These are phyloP conservation scores for Candida pseudofarinosa DNA, from an alignment of 805 yeast species.

Conservation along the genomic window DNA sequence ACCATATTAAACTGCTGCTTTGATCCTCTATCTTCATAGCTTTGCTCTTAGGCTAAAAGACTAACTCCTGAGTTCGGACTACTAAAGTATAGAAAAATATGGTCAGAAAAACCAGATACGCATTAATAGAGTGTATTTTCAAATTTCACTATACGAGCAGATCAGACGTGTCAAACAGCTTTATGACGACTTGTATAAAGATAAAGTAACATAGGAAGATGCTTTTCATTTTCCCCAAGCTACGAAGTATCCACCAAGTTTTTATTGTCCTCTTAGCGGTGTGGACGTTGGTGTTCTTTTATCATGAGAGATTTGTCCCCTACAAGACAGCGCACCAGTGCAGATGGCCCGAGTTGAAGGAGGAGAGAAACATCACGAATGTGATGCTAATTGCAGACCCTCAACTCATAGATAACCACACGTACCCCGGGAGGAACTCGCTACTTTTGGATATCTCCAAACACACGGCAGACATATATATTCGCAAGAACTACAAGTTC, in stretches of 20 bases:
- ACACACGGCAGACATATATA: slow-evolving; percentile 39
- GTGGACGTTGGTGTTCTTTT: slow-evolving; percentile 29
- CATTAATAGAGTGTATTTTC: not conserved
- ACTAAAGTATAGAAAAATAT: too few species aligned
- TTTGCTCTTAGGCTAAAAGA: not conserved
- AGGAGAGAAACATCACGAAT: slow-evolving; percentile 14
- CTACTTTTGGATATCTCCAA: slow-evolving; percentile 29
- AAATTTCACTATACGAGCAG: not conserved
- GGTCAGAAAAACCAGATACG: not conserved
- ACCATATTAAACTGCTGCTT: slow-evolving; percentile 4
- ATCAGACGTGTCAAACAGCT: not conserved
- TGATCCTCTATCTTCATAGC: not conserved
- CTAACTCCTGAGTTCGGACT: not conserved
- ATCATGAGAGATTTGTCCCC: slow-evolving; percentile 33
- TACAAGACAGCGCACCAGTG: slow-evolving; percentile 22
- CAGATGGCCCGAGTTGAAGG: slow-evolving; percentile 24
- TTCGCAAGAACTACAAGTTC: slow-evolving; percentile 34
- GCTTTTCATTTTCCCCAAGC: slow-evolving; percentile 14
- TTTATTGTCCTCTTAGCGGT: slow-evolving; percentile 16
- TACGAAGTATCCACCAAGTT: slow-evolving; percentile 26
- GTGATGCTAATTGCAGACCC: slow-evolving; percentile 42
- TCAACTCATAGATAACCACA: slow-evolving; percentile 41
- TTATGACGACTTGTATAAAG: not conserved
- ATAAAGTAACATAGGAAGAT: slow-evolving; percentile 2
- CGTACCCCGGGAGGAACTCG: slow-evolving; percentile 37